phyloP scores from a whole-genome alignment of 495 filamentous ascomycete species.

The Mytilinidion resinicola region DNA sequence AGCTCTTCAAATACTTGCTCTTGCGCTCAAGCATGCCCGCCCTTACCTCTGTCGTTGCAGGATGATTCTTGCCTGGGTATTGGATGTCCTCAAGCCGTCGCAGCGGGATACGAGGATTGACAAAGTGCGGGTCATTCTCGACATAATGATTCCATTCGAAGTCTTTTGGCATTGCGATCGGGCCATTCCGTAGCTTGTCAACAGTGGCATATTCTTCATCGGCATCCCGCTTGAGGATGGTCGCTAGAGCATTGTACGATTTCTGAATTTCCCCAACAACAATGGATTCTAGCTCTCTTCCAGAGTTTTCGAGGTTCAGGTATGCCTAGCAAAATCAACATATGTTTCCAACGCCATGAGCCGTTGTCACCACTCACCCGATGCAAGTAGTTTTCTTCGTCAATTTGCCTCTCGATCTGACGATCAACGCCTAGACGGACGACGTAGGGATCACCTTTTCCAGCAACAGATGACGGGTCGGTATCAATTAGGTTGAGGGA shows the following conservation, averaged over 20 bases:
- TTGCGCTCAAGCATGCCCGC: conserved; percentile 92
- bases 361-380: conserved; percentile 50
- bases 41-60: conserved; percentile 76
- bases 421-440: conserved; percentile 76
- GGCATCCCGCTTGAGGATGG: conserved; percentile 81
- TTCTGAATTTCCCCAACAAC: conserved; percentile 97
- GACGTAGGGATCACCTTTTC: conserved; percentile 88
- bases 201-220: conserved; percentile 71
- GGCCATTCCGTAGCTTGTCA: conserved; percentile 76
- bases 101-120: conserved; percentile 75
- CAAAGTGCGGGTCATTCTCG: conserved; percentile 73
- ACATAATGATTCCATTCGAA: conserved; percentile 86
- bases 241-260: conserved; percentile 85
- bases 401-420: conserved; percentile 84
- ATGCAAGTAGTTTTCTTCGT: conserved; percentile 96
- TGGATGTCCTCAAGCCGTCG: conserved; percentile 75
- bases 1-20: conserved; percentile 98
- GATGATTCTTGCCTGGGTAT: conserved; percentile 89
- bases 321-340: conserved; percentile 60
- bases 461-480: conserved; percentile 65
- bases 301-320: conserved; percentile 89
- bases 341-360: conserved; percentile 1
- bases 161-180: conserved; percentile 84
- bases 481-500: conserved; percentile 68
- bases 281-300: conserved; percentile 89